Percentiles rank a stretch among this genome's conserved stretches.
phyloP scores from a whole-genome alignment of 257 asterid species.

The Leonotis leonurus region DNA sequence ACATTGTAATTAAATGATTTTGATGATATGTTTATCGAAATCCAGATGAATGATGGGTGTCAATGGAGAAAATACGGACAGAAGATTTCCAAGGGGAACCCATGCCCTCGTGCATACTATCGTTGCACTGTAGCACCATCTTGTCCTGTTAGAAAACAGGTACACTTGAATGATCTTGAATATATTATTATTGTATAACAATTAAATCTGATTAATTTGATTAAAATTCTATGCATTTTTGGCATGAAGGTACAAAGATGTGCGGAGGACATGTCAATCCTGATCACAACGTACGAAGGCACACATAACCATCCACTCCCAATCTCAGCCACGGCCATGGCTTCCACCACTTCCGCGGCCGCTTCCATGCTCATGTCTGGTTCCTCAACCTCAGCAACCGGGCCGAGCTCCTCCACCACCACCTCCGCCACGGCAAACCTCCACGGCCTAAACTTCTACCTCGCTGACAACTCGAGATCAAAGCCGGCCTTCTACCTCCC shows the following conservation, averaged over 20 bases:
- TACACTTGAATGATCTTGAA: constrained; percentile 3
- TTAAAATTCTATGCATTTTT: not conserved
- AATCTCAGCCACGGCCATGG: constrained; percentile 79
- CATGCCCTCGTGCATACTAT: constrained; percentile 96
- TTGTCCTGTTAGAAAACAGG: constrained; percentile 91
- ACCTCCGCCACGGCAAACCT: constrained; percentile 19
- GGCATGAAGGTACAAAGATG: constrained; percentile 70
- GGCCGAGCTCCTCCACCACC: constrained; percentile 19
- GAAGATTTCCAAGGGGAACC: constrained; percentile 87
- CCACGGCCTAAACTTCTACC: constrained; percentile 54
- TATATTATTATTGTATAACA: not conserved
- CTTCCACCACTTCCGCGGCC: constrained; percentile 93
- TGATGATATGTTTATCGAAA: not conserved
- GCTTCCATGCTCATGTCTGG: constrained; percentile 79
- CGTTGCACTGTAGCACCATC: constrained; percentile 90
- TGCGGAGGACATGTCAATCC: constrained; percentile 70
- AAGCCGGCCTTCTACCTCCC: constrained; percentile 62
- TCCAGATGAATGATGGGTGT: constrained; percentile 91
- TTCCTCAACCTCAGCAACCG: constrained; percentile 50
- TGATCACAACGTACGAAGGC: constrained; percentile 87
- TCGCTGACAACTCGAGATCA: constrained; percentile 53
- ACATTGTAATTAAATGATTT: not conserved
- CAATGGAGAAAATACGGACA: constrained; percentile 99
- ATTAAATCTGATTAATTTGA: no score
- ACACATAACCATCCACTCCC: constrained; percentile 91